Base-by-base conservation (phyloP, 371 early-diverging fungal species). In the Lichtheimia ramosa region DNA sequence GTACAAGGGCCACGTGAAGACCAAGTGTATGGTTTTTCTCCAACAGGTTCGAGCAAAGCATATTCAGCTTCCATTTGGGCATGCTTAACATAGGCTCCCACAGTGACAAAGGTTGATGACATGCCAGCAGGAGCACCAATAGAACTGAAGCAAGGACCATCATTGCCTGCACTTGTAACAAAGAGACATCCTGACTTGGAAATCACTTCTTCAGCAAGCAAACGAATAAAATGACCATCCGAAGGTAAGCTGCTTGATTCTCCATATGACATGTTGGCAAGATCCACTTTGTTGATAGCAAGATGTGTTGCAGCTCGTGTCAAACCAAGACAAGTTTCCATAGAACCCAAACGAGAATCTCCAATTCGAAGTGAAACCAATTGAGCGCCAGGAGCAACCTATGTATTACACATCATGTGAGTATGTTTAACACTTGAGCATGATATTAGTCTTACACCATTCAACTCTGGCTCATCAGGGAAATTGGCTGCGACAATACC, bases 221-320 rank as follows among this genome's bases (percentile, higher is more conserved):
- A 60, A 56, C 91, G 84, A 55, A 91, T 84, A 71, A 92, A 94
- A 58, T 90, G 88, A 27, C 97, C 97, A 21, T 70, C 70, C 61
- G 91, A 84, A 27, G 93, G 82, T 12, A 85, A 70, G 40, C 86
- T 71, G 7, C 86, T 69, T 3, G 91, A 85, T 82, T 97, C 97
- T 58, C 97, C 97, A 67, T 89, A 97, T 25, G 92, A 92, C 87
- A 98, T 94, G 76, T 98, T 98, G 54, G 95, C 96, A n/a, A 97
- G 77, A 62, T 96, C 96, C 12, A 84, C 82, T 65, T 90, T 88
- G 66, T 91, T 76, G 62, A 84, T 89, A 25, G 83, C 86, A 51
- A 87, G 81, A 64, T 92, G 92, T 27, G 81, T 82, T 24, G 88
- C 89, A 1, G 96, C 95, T 59, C 98, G 88, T 7, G 91, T 88